These are phyloP conservation scores for Peniophora sp. DNA, from an alignment of 1,284 basidiomycete genomes.

Conservation along the genomic window DNA sequence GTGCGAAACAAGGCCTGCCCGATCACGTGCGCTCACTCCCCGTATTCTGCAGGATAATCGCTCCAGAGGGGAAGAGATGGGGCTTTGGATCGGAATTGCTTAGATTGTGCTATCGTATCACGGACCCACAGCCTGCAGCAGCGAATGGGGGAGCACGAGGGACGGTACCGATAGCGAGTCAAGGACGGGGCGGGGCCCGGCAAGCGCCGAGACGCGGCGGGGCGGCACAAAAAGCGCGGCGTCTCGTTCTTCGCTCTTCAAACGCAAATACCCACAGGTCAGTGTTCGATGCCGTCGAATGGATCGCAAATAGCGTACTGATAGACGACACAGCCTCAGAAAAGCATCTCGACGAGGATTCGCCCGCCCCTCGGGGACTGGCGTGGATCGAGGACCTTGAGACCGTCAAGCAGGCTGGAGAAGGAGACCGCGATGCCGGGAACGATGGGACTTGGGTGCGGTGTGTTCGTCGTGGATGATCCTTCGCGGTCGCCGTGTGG, in stretches of 20 bases:
- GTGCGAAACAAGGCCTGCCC: too few relatives aligned
- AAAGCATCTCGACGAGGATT: constrained; percentile 85
- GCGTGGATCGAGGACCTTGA: constrained; percentile 75
- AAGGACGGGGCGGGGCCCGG: not conserved
- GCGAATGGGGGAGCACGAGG: too few relatives aligned
- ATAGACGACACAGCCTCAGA: constrained; percentile 38
- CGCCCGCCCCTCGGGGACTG: constrained; percentile 61
- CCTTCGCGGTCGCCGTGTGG: constrained; percentile 64
- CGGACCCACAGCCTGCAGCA: too few relatives aligned
- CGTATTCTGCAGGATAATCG: too few relatives aligned
- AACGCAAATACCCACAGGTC: constrained; percentile 58
- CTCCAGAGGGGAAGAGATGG: too few relatives aligned
- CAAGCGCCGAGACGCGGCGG: not conserved
- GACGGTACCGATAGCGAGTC: too few relatives aligned
- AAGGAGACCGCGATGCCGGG: constrained; percentile 31
- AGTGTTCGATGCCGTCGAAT: constrained; percentile 14
- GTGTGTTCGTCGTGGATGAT: constrained; percentile 46
- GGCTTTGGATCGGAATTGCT: too few relatives aligned
- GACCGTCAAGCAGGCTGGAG: constrained; percentile 80
- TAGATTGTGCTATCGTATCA: too few relatives aligned
- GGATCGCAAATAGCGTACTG: not conserved
- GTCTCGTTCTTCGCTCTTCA: constrained; percentile 13
- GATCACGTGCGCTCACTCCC: too few relatives aligned
- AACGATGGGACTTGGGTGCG: constrained; percentile 85
- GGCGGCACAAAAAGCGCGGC: constrained; percentile 15